phyloP scores from a whole-genome alignment of 768 basidiomycete species.

The Lanmaoa pseudosensibilis region DNA sequence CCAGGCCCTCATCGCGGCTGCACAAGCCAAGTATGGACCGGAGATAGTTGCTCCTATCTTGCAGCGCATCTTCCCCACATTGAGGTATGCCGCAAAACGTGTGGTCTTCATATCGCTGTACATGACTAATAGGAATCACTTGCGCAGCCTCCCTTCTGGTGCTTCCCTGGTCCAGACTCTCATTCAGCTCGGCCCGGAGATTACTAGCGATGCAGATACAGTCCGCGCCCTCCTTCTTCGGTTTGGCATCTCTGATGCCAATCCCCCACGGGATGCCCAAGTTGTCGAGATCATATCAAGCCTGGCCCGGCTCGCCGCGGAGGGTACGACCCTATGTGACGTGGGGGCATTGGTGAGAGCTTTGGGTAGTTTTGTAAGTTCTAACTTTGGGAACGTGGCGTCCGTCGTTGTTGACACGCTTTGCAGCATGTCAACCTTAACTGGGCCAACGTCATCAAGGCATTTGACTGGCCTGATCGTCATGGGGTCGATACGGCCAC shows the following conservation, averaged over 20 bases:
- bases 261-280: conserved; percentile 69
- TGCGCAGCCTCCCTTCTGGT: conserved; percentile 58
- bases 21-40: conserved; percentile 77
- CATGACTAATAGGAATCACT: conserved; percentile 15
- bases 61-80: conserved; percentile 67
- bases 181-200: conserved; percentile 76
- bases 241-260: conserved; percentile 71
- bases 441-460: conserved; percentile 80
- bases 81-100: conserved; percentile 54
- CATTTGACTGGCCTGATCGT: conserved; percentile 84
- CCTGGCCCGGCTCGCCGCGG: conserved; percentile 66
- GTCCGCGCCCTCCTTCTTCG: conserved; percentile 68
- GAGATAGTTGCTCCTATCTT: conserved; percentile 75
- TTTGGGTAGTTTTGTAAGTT: conserved; percentile 70
- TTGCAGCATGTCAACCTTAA: conserved; percentile 62
- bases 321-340: conserved; percentile 73
- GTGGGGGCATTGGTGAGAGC: conserved; percentile 72
- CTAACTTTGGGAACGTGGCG: not conserved
- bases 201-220: conserved; percentile 71
- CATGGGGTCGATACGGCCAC: conserved; percentile 88
- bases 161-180: conserved; percentile 74
- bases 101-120: conserved; percentile 9
- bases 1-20: conserved; percentile 70
- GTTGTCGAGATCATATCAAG: conserved; percentile 70
- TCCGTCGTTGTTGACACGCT: conserved; percentile 12